Base-by-base conservation (phyloP, 306 rosid genomes). In the Sphenostylis stenocarpa region DNA sequence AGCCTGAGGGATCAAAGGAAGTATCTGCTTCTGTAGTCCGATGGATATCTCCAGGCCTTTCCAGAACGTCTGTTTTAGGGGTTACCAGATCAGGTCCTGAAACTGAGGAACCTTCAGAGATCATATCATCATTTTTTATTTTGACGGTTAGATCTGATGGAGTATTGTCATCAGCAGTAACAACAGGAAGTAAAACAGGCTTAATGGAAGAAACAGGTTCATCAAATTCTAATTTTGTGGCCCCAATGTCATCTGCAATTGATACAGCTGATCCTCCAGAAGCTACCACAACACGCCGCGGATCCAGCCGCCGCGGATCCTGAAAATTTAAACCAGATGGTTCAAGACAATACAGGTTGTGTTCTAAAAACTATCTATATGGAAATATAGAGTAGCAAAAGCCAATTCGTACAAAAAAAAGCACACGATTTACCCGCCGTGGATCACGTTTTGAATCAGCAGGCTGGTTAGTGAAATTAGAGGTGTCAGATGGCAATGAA, bases 291-390 rank as follows among this genome's bases (percentile, higher is more conserved):
- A 79, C 82, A 68, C 94, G 93, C 17, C 99, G 90, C 2, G 99
- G 99, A 95, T 95, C 99, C 36, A 88, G 77, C 66, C 99, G 97
- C 73, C 99, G 99, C 51, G 99, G 99, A 85, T 92, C 99, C 99
- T 95, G 88, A 83, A 85, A 89, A 34, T 63, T 70, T 66, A 31
- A 77, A 70, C 44, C 52, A 60, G 51, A 49, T 29, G 77, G 34
- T 79, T 78, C 29, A 73, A 77, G 43, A 62, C 26, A 74, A 58
- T 45, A 28, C 56, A 81, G 76, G 34, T 44, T 58, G 73, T 11
- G 47, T 53, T 63, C 15, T 26, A 60, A 13, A 21, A 13, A 23
- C 3, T 21, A 67, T 43, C 17, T 6, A 66, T 66, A 23, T 6
- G 5, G n/a, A 63, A 16, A 17, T 62, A 34, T 4, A 7, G 24